phyloP scores from a whole-genome alignment of 352 stramenopile species.

The Phytophthora chlamydospora region DNA sequence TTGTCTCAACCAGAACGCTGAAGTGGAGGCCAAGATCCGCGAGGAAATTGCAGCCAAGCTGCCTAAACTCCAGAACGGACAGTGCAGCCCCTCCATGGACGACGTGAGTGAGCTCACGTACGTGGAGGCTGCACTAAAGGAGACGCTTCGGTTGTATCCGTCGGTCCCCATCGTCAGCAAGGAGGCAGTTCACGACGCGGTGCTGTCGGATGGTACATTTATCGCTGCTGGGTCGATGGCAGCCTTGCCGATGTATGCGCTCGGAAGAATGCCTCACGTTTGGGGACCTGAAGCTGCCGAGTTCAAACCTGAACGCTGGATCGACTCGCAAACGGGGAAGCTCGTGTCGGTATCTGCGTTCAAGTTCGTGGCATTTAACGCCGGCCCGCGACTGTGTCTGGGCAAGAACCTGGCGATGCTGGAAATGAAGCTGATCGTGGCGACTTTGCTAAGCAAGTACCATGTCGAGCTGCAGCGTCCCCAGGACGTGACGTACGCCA shows the following conservation, averaged over 20 bases:
- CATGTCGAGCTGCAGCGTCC: constrained; percentile 43
- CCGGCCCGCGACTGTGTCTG: constrained; percentile 69
- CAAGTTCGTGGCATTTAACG: constrained; percentile 79
- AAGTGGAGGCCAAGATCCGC: constrained; percentile 52
- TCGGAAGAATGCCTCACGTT: constrained; percentile 60
- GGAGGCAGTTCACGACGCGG: constrained; percentile 27
- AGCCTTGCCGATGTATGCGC: constrained; percentile 51
- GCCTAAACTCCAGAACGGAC: constrained; percentile 1
- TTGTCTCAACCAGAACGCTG: constrained; percentile 53
- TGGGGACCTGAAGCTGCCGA: constrained; percentile 63
- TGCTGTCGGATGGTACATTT: constrained; percentile 64
- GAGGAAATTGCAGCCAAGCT: constrained; percentile 47
- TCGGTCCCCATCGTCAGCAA: constrained; percentile 56
- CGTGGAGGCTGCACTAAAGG: constrained; percentile 54
- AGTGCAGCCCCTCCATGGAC: constrained; percentile 43
- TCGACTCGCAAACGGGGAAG: constrained; percentile 48
- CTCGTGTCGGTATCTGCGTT: constrained; percentile 48
- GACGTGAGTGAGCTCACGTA: constrained; percentile 52
- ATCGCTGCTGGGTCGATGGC: constrained; percentile 42
- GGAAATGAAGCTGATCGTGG: constrained; percentile 82
- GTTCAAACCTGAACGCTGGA: constrained; percentile 74
- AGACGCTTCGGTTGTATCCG: constrained; percentile 73
- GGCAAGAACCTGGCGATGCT: constrained; percentile 81
- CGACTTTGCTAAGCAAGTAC: constrained; percentile 65
- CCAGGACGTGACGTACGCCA: constrained; percentile 54